Evolutionary conservation across 768 basidiomycete species (phyloP).

Genomic region (Tephrocybe sp.): DNA sequence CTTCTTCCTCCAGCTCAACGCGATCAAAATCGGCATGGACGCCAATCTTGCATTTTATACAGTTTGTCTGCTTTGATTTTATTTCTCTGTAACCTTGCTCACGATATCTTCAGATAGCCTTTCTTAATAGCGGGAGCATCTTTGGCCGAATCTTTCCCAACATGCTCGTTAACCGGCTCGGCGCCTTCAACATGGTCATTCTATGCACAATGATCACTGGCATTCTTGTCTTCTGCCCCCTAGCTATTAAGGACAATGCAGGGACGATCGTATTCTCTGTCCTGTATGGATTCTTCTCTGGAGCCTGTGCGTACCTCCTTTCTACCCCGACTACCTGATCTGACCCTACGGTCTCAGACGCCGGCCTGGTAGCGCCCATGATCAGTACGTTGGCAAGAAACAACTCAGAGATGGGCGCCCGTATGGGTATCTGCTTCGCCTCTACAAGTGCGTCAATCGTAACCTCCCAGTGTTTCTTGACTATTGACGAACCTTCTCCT

Average conservation of each 20-base stretch:
- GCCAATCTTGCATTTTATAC: background rate
- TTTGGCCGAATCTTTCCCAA: slow-evolving; percentile 52
- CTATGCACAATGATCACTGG: slow-evolving; percentile 11
- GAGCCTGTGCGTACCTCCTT: slow-evolving; percentile 4
- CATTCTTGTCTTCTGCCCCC: slow-evolving; percentile 10
- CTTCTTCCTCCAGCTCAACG: slow-evolving; percentile 5
- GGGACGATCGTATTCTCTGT: slow-evolving; percentile 9
- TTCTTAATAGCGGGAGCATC: slow-evolving; percentile 54
- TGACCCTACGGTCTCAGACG: background rate
- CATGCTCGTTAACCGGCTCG: slow-evolving; percentile 44
- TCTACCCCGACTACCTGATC: background rate
- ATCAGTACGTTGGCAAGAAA: slow-evolving; percentile 19
- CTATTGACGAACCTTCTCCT: background rate
- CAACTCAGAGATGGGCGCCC: slow-evolving; percentile 50
- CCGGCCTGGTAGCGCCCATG: slow-evolving; percentile 7
- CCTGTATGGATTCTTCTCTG: slow-evolving; percentile 10
- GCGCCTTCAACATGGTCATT: slow-evolving; percentile 43
- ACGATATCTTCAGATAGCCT: slow-evolving; percentile 37
- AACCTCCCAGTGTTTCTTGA: background rate
- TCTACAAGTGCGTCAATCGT: background rate
- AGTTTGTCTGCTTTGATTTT: background rate
- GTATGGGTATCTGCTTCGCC: slow-evolving; percentile 50
- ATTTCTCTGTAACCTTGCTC: background rate
- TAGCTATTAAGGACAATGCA: slow-evolving; percentile 1
- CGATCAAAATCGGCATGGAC: background rate